These are phyloP conservation scores for Penicillium arizonense DNA, from an alignment of 495 filamentous ascomycete species.

Conservation along the genomic window DNA sequence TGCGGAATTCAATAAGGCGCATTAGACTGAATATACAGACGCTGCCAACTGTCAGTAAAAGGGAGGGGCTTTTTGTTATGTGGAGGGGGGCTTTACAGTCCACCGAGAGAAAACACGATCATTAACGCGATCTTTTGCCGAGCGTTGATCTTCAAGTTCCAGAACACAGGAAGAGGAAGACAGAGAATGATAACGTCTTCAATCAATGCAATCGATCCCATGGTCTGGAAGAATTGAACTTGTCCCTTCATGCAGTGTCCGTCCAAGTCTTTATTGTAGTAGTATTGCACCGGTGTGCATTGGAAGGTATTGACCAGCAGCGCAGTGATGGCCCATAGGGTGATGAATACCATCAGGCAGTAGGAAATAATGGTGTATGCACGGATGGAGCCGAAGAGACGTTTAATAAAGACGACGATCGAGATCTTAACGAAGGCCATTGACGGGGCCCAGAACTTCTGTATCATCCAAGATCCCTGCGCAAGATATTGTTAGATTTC, in stretches of 20 bases:
- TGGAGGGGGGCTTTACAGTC: not conserved
- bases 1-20: slow-evolving; percentile 19
- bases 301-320: slow-evolving; percentile 25
- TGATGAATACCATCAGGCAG: slow-evolving; percentile 6
- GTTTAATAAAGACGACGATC: slow-evolving; percentile 30
- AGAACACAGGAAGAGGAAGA: slow-evolving; percentile 34
- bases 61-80: not conserved
- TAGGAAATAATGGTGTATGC: not conserved
- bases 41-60: slow-evolving; percentile 6
- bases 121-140: slow-evolving; percentile 26
- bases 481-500: not conserved
- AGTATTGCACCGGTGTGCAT: slow-evolving; percentile 26
- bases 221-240: slow-evolving; percentile 15
- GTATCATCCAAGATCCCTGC: slow-evolving; percentile 24
- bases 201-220: slow-evolving; percentile 21
- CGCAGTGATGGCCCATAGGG: slow-evolving; percentile 18
- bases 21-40: slow-evolving; percentile 27
- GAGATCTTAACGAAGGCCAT: slow-evolving; percentile 34
- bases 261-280: slow-evolving; percentile 21
- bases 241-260: slow-evolving; percentile 26
- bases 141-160: slow-evolving; percentile 13
- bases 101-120: not conserved
- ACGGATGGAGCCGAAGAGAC: slow-evolving; percentile 19
- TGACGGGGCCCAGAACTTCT: slow-evolving; percentile 24
- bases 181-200: slow-evolving; percentile 35